Conservation (phyloP, 2,329 filamentous ascomycete species). For the Immersiporthe knoxdaviesiana region DNA sequence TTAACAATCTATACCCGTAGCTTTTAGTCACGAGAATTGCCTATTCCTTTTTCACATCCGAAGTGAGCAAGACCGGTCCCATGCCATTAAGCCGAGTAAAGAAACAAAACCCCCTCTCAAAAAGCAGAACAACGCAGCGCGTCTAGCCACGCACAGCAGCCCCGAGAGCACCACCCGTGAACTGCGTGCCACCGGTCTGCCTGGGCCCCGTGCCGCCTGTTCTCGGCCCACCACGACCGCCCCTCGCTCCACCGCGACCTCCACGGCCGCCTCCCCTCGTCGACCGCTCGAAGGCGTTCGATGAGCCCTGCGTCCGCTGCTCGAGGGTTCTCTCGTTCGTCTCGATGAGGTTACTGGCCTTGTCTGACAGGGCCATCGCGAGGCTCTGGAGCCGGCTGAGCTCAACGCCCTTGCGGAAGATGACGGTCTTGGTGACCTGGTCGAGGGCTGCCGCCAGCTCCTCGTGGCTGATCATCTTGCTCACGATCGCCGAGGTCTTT, state of each 20-base stretch:
- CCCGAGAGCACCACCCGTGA: slow-evolving; percentile 79
- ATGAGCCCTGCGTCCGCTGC: slow-evolving; percentile 93
- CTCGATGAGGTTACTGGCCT: slow-evolving; percentile 94
- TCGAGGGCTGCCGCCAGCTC: slow-evolving; percentile 95
- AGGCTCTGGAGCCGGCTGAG: slow-evolving; percentile 93
- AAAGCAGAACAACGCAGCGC: slow-evolving; percentile 21
- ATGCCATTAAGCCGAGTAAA: slow-evolving; percentile 30
- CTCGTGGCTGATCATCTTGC: slow-evolving; percentile 99
- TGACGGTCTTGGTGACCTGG: slow-evolving; percentile 95
- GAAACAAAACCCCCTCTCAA: slow-evolving; percentile 15
- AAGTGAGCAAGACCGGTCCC: slow-evolving; percentile 28
- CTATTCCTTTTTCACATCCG: slow-evolving; percentile 26
- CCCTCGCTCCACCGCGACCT: slow-evolving; percentile 67
- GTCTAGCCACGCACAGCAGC: slow-evolving; percentile 64
- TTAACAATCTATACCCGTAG: slow-evolving; percentile 28
- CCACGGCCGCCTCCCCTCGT: slow-evolving; percentile 69
- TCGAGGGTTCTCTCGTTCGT: slow-evolving; percentile 96
- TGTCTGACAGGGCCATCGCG: slow-evolving; percentile 91
- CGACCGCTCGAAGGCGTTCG: slow-evolving; percentile 80
- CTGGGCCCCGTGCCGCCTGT: slow-evolving; percentile 62
- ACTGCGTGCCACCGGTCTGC: slow-evolving; percentile 75
- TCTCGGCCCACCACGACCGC: slow-evolving; percentile 61
- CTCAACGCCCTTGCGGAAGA: slow-evolving; percentile 99
- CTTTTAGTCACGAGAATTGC: slow-evolving; percentile 27
- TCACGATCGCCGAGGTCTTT: slow-evolving; percentile 94